These are phyloP conservation scores for Didymella segeticola DNA, from an alignment of 2,329 filamentous ascomycete species.

Conservation along the genomic window DNA sequence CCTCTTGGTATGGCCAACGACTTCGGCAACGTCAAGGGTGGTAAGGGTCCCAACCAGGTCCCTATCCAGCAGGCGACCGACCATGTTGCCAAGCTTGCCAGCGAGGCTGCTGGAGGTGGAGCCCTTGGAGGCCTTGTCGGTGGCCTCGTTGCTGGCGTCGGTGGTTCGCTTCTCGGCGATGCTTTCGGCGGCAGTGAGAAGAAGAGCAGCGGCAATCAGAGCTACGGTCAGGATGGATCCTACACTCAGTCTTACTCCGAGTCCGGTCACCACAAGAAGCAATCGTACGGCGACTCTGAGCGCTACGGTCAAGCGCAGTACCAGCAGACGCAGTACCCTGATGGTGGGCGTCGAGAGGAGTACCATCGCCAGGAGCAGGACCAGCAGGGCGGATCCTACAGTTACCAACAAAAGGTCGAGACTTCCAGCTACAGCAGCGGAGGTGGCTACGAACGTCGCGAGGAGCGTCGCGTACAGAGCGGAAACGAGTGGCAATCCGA, in stretches of 20 bases:
- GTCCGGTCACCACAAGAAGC: slow-evolving; percentile 60
- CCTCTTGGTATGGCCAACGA: slow-evolving; percentile 77
- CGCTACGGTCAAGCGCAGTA: slow-evolving; percentile 68
- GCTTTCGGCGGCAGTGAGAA: slow-evolving; percentile 62
- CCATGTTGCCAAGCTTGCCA: slow-evolving; percentile 60
- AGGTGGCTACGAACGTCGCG: slow-evolving; percentile 65
- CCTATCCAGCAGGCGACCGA: slow-evolving; percentile 41
- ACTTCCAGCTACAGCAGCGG: slow-evolving; percentile 52
- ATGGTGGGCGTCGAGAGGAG: slow-evolving; percentile 64
- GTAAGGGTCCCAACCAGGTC: slow-evolving; percentile 51
- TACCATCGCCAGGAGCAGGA: slow-evolving; percentile 68
- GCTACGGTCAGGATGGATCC: slow-evolving; percentile 65
- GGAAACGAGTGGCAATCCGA: slow-evolving; percentile 50
- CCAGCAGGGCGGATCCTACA: slow-evolving; percentile 55
- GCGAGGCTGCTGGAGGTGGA: slow-evolving; percentile 68
- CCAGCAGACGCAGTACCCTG: slow-evolving; percentile 63
- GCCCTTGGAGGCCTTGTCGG: slow-evolving; percentile 74
- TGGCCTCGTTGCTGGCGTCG: slow-evolving; percentile 65
- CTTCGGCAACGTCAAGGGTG: slow-evolving; percentile 40
- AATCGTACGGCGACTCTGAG: slow-evolving; percentile 47
- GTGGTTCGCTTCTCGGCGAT: slow-evolving; percentile 69
- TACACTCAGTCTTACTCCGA: slow-evolving; percentile 68
- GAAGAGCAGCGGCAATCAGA: slow-evolving; percentile 60
- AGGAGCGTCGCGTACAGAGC: slow-evolving; percentile 60
- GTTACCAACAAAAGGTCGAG: slow-evolving; percentile 66